Percentiles rank a stretch among this genome's conserved stretches.
phyloP scores from a whole-genome alignment of 1,139 yeast species.

The Debaryomyces nepalensis region DNA sequence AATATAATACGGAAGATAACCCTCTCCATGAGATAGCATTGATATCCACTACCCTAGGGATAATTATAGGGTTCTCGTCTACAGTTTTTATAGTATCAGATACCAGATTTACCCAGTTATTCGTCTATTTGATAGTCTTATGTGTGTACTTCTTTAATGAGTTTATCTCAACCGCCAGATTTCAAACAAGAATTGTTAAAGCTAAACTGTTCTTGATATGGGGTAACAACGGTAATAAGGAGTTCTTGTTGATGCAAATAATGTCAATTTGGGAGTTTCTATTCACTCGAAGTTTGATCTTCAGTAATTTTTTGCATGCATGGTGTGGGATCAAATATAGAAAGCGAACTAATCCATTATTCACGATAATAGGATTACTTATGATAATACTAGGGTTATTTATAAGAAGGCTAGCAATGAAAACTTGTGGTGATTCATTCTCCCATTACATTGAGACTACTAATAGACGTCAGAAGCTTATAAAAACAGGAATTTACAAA shows the following conservation, averaged over 20 bases:
- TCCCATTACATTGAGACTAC: conserved; percentile 32
- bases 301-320: not conserved
- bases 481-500: conserved; percentile 39
- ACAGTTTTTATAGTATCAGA: conserved; percentile 4
- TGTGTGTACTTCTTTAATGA: conserved; percentile 35
- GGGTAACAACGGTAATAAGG: conserved; percentile 41
- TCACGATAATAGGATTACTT: conserved; percentile 19
- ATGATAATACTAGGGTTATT: conserved; percentile 28
- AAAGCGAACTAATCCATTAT: not conserved
- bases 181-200: conserved; percentile 32
- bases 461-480: conserved; percentile 22
- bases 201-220: conserved; percentile 41
- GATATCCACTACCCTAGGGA: conserved; percentile 29
- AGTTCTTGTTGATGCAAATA: conserved; percentile 37
- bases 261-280: conserved; percentile 31
- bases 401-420: conserved; percentile 38
- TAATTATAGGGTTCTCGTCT: conserved; percentile 20
- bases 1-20: conserved; percentile 24
- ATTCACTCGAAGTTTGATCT: conserved; percentile 6
- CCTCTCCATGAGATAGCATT: conserved; percentile 28
- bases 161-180: conserved; percentile 31
- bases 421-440: conserved; percentile 42
- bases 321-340: conserved; percentile 3
- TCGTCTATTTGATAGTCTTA: conserved; percentile 27
- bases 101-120: conserved; percentile 15